These are phyloP conservation scores for Xerocomellus intermedius DNA, from an alignment of 768 basidiomycete species.

Conservation along the genomic window DNA sequence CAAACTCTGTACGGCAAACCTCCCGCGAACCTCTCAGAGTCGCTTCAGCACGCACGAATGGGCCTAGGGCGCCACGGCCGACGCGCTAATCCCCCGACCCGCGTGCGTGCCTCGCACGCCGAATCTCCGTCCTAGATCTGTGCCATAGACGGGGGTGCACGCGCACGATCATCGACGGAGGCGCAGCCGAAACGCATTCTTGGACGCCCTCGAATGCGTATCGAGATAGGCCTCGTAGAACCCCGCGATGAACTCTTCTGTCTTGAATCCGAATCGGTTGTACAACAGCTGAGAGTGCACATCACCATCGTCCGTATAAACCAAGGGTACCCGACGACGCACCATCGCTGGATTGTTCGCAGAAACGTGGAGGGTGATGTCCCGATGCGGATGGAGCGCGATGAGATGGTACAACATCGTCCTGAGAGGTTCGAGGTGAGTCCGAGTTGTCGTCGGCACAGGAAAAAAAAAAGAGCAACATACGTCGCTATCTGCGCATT, in stretches of 20 bases:
- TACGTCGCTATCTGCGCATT: constrained; percentile 77
- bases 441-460: not conserved
- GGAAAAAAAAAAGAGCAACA: constrained; percentile 8
- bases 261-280: constrained; percentile 86
- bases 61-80: not conserved
- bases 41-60: too few relatives aligned
- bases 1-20: not conserved
- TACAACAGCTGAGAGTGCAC: constrained; percentile 56
- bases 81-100: not conserved
- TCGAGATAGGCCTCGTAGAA: constrained; percentile 83
- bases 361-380: constrained; percentile 82
- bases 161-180: constrained; percentile 49
- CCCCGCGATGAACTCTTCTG: constrained; percentile 77
- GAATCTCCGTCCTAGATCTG: not conserved
- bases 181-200: constrained; percentile 77
- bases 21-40: not conserved
- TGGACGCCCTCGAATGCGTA: constrained; percentile 64
- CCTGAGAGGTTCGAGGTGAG: constrained; percentile 33
- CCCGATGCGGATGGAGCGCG: constrained; percentile 64
- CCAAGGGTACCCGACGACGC: too few relatives aligned
- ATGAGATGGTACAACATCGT: constrained; percentile 80
- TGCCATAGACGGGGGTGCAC: not conserved
- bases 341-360: constrained; percentile 82
- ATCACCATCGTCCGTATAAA: not conserved
- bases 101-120: not conserved